Evolutionary conservation across 2,329 filamentous ascomycete species (phyloP), one percentile per base, ranked within the genome.

Genomic region (Apiospora marii): DNA sequence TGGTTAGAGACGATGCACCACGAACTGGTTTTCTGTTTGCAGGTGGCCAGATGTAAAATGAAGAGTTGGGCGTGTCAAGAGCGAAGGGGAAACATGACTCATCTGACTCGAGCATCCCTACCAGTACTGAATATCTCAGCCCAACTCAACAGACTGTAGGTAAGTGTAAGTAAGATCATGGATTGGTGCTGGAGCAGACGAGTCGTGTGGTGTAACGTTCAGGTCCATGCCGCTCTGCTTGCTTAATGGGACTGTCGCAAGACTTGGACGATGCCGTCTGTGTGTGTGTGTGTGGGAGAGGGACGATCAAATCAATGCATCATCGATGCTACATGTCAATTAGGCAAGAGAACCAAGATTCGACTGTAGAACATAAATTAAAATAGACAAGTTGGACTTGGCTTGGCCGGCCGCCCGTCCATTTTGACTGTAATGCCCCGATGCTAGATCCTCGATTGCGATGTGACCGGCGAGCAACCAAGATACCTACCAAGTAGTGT

Each of bases 1-100:
- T 14, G 58, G 58, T 64, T 64, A 64, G 58, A 64, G 58, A 64
- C 1, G 22, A 41, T 41, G 58, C 58, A 64, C 34, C 34, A n/a
- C 19, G 34, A 64, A n/a, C 58, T n/a, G 58, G 58, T 64, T 64
- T 64, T 64, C n/a, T 30, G 34, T 24, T 41, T 41, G 58, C 34
- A 24, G 34, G 58, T 64, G 58, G 58, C 58, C 34, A 41, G 58
- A 41, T 64, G 58, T 41, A 37, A 64, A 64, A 64, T 64, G 58
- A 64, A 41, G 58, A 41, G 19, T 13, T 37, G 27, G 27, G 5
- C 46, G 19, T 30, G 46, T 22, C 22, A 10, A 7, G 22, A 22
- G 8, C 6, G 53, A 34, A 12, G 30, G 30, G 30, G 53, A n/a
- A 61, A 34, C 27, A n/a, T 41, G 30, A 41, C 37, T 64, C 30